phyloP scores from a whole-genome alignment of 306 rosid genomes.

The Fragaria ananassa region DNA sequence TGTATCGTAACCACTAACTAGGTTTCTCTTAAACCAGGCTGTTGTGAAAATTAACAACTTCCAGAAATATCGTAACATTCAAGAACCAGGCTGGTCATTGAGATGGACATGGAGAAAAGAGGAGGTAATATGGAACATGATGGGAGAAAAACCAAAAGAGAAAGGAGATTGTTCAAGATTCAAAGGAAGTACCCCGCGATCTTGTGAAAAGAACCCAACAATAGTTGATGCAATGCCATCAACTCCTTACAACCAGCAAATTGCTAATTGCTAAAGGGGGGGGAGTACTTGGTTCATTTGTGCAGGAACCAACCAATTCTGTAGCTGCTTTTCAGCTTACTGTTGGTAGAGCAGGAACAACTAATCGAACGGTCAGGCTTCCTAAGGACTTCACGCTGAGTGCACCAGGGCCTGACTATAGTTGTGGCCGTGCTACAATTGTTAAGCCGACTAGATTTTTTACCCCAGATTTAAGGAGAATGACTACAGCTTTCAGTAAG shows the following conservation, averaged over 20 bases:
- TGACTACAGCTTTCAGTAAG: constrained; percentile 82
- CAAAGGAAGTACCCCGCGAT: constrained; percentile 52
- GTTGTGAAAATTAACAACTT: constrained; percentile 64
- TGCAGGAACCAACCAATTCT: constrained; percentile 60
- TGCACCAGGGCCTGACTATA: constrained; percentile 58
- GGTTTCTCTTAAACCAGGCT: constrained; percentile 42
- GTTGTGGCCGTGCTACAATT: constrained; percentile 57
- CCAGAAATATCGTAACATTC: constrained; percentile 74
- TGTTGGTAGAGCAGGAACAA: constrained; percentile 69
- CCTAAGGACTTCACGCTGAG: constrained; percentile 69
- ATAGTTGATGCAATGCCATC: constrained; percentile 72
- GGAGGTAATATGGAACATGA: constrained; percentile 67
- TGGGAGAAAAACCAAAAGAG: constrained; percentile 71
- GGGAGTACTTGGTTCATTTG: constrained; percentile 74
- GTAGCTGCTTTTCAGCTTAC: constrained; percentile 67
- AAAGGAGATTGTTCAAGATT: constrained; percentile 84
- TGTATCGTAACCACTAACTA: too few species aligned
- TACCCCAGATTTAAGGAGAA: constrained; percentile 46
- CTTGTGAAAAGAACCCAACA: constrained; percentile 60
- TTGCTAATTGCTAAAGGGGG: constrained; percentile 54
- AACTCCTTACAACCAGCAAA: constrained; percentile 70
- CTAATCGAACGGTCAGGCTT: constrained; percentile 52
- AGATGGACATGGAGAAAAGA: constrained; percentile 90
- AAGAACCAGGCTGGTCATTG: constrained; percentile 71
- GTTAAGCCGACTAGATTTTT: constrained; percentile 54